Base-by-base conservation (phyloP, 2,329 filamentous ascomycete genomes). In the Colletotrichum ledebouriae region DNA sequence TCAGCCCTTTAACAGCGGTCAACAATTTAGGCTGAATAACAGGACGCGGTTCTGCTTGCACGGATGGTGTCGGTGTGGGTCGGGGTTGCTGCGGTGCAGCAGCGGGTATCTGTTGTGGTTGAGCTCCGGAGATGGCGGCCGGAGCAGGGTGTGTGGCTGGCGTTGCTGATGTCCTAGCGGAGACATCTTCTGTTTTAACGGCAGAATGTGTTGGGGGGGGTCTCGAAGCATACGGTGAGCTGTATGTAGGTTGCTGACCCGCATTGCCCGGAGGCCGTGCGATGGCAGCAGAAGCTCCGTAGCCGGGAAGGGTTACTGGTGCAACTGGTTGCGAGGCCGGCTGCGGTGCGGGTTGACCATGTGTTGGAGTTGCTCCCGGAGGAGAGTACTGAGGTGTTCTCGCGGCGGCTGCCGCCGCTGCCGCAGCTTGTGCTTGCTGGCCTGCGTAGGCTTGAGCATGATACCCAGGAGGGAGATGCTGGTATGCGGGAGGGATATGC, bases 1-100 rank as follows among this genome's bases (percentile, higher is more conserved):
- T 84, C 73, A 87, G 81, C 17, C 78, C 78, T 39, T 80, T 77
- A 17, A 87, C 78, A 13, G 81, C 80, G 6, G 75, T 72, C 22
- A 82, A 75, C 1, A 86, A 75, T 39, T 79, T 78, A 0, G 82
- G 80, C n/a, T 84, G 79, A 29, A 86, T 81, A 29, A 82, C 79
- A 7, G 78, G 78, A 37, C 78, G 75, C 7, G 73, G 59, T 46
- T 64, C 64, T 22, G 59, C 56, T 47, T 68, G 61, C 15, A 58
- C 67, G 22, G 66, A 61, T 22, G 71, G 65, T 29, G 68, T 65
- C 17, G 65, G 70, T 2, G 68, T 58, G 6, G 68, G 59, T 44
- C 64, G 70, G 17, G 64, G 58, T 68, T 70, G 68, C 50, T 67
- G 57, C 29, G 62, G 57, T 47, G 46, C 53, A 49, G 53, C 55